Evolutionary conservation across 495 filamentous ascomycete species (phyloP).

Genomic region (Podospora sp.): DNA sequence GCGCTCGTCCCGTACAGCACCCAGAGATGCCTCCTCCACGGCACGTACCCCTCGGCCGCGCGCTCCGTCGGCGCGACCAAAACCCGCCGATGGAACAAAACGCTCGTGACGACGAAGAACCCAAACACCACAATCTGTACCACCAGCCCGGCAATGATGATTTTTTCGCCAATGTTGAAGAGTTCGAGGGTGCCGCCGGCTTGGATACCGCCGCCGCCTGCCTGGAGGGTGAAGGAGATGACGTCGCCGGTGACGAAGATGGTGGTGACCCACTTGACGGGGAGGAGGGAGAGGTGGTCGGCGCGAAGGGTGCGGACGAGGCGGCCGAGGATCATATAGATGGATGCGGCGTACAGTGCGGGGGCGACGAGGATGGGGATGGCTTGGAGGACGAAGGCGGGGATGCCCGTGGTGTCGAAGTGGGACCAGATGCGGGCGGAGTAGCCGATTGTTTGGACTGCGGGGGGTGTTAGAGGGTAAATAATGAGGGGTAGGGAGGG

Average conservation of each 20-base stretch:
- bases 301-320: conserved; percentile 46
- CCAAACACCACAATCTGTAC: conserved; percentile 58
- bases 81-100: conserved; percentile 44
- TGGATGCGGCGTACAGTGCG: conserved; percentile 50
- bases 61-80: conserved; percentile 9
- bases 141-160: conserved; percentile 51
- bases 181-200: conserved; percentile 33
- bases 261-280: conserved; percentile 51
- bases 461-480: not conserved
- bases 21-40: conserved; percentile 54
- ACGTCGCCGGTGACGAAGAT: conserved; percentile 49
- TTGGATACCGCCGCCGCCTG: conserved; percentile 37
- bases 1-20: conserved; percentile 53
- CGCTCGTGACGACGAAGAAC: conserved; percentile 51
- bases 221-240: conserved; percentile 45
- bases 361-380: conserved; percentile 44
- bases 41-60: conserved; percentile 3
- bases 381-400: not conserved
- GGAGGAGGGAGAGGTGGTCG: conserved; percentile 43
- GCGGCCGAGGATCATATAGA: conserved; percentile 61
- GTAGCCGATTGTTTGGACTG: conserved; percentile 2
- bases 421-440: not conserved
- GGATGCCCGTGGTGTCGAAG: not conserved
- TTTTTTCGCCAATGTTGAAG: conserved; percentile 42
- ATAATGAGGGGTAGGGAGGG: not conserved